Evolutionary conservation across 306 rosid species (phyloP).

Genomic region (Cicer yamashitae): DNA sequence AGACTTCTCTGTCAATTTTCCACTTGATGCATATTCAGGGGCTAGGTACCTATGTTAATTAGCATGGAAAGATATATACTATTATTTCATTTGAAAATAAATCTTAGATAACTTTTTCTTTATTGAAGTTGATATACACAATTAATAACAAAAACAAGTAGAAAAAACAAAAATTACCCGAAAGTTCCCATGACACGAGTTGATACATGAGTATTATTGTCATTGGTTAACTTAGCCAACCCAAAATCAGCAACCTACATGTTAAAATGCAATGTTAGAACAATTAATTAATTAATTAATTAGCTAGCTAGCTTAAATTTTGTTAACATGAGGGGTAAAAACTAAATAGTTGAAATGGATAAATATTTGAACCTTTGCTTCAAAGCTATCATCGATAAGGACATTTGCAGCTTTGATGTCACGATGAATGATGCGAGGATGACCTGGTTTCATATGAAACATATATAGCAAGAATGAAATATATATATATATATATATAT

Average conservation of each 20-base stretch:
- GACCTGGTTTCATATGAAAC: slow-evolving; percentile 59
- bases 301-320: slow-evolving; percentile 24
- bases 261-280: slow-evolving; percentile 14
- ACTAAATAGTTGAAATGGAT: slow-evolving; percentile 5
- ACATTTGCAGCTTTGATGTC: slow-evolving; percentile 89
- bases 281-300: not conserved
- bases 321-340: not conserved
- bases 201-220: slow-evolving; percentile 83
- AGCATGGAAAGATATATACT: slow-evolving; percentile 11
- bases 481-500: not conserved
- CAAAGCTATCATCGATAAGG: slow-evolving; percentile 76
- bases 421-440: slow-evolving; percentile 87
- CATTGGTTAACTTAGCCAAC: slow-evolving; percentile 79
- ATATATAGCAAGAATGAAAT: not conserved
- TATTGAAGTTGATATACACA: slow-evolving; percentile 4
- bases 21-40: slow-evolving; percentile 96
- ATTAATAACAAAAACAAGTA: slow-evolving; percentile 7
- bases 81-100: not conserved
- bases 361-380: slow-evolving; percentile 71
- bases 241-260: slow-evolving; percentile 94
- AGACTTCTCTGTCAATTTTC: slow-evolving; percentile 86
- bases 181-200: slow-evolving; percentile 95
- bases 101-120: not conserved
- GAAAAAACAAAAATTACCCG: slow-evolving; percentile 59
- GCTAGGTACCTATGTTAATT: slow-evolving; percentile 75